Evolutionary conservation across 257 asterid genomes (phyloP), one percentile per base, ranked within the genome.

Genomic region (Gentiana straminea): DNA sequence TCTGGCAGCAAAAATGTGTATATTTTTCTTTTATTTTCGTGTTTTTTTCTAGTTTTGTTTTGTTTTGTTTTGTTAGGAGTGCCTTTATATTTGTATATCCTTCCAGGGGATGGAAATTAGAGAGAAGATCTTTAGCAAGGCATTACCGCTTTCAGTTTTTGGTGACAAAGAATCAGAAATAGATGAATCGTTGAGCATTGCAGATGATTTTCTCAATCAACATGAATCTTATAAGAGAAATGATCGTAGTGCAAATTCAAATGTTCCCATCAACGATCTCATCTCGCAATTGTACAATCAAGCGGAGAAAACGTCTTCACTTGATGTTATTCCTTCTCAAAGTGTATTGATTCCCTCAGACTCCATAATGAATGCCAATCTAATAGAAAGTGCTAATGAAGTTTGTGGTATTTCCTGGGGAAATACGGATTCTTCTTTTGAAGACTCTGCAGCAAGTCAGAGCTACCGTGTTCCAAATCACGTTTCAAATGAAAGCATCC

Each of bases 141-240:
- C 86, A 9, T 68, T 87, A 63, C 87, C 86, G 39, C 73, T 87
- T 60, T 80, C 89, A 45, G 70, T 87, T 66, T 82, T 80, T 68
- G 89, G 92, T 3, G 70, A 65, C 51, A 86, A 80, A 73, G 92
- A 82, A 65, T 74, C 74, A 59, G 83, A 76, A 65, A 57, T 33
- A 49, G 81, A 70, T 64, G 75, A 61, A 61, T 74, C 74, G 54
- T 70, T 68, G 49, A 83, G 76, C 58, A 60, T 58, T 63, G 75
- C 58, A 59, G 84, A 82, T 64, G 58, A 63, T 46, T 73, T 74
- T 70, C 62, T 54, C 53, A 59, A 62, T 65, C 77, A 65, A 70
- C 64, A 75, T 58, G 62, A 66, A 55, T 63, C 71, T 60, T 73
- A 72, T 63, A 63, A 65, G 64, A 75, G 68, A 67, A 72, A 66